Conservation (phyloP, 23 red algal genomes). For the Gracilaria gracilis region DNA sequence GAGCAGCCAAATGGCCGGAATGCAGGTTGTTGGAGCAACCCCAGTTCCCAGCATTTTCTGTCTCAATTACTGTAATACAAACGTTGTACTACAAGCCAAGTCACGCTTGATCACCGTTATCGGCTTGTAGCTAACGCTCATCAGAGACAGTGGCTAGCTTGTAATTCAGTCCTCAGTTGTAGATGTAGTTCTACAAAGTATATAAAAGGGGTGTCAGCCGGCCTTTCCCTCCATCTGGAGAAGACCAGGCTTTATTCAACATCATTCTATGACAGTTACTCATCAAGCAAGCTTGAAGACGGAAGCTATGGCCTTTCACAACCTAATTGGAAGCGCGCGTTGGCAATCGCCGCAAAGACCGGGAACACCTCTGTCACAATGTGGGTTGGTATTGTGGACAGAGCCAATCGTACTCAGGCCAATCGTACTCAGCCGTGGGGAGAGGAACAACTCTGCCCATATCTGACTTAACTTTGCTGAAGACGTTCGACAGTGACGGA, state of each 20-base stretch:
- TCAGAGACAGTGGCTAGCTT: too few species aligned
- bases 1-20: not conserved
- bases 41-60: not conserved
- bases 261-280: not conserved
- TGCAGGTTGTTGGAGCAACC: not conserved
- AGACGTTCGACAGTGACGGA: too few species aligned
- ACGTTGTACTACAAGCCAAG: too few species aligned
- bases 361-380: not conserved
- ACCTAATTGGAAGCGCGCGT: not conserved
- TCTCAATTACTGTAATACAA: not conserved
- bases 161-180: too few species aligned
- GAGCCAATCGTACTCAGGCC: not conserved
- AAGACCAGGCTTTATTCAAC: too few species aligned
- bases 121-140: too few species aligned
- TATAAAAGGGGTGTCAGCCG: too few species aligned
- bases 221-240: too few species aligned
- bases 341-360: too few species aligned
- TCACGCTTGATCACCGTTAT: too few species aligned
- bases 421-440: constrained; percentile 11
- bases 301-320: not conserved
- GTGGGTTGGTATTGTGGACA: not conserved
- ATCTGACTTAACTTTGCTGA: constrained; percentile 13
- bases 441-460: constrained; percentile 7
- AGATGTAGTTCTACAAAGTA: too few species aligned
- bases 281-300: constrained; percentile 5